Percentiles rank a stretch among this genome's conserved stretches.
phyloP scores from a whole-genome alignment of 331 rosid genomes.

The Acacia concinna region DNA sequence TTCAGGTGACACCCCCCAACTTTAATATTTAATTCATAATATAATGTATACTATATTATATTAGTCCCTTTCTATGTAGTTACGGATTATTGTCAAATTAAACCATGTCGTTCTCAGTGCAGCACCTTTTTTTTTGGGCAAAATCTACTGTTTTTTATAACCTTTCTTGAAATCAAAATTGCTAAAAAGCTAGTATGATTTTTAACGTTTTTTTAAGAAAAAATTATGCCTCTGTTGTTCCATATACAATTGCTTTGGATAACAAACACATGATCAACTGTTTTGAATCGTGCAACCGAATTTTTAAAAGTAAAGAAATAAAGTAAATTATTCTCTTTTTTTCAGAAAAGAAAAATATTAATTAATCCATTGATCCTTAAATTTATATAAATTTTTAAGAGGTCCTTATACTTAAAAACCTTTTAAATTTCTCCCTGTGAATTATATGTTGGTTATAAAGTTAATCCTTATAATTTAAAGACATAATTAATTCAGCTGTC shows the following conservation, averaged over 20 bases:
- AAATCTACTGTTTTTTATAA: not conserved
- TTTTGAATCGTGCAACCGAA: conserved; percentile 1
- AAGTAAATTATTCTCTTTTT: not conserved
- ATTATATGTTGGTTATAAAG: not conserved
- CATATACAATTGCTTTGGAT: not conserved
- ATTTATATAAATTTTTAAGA: too few species aligned
- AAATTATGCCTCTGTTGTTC: conserved; percentile 1
- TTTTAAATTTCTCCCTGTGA: too few species aligned
- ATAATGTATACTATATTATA: not conserved
- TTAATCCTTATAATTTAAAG: not conserved
- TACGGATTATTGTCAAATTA: conserved; percentile 10
- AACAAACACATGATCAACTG: not conserved
- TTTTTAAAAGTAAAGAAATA: not conserved
- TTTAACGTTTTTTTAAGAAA: not conserved
- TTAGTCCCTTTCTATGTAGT: not conserved
- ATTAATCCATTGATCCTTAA: not conserved
- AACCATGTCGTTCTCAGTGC: conserved; percentile 25
- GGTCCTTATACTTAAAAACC: not conserved
- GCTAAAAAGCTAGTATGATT: not conserved
- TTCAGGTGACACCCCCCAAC: conserved; percentile 22
- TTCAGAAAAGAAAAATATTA: too few species aligned
- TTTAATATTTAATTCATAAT: conserved; percentile 4
- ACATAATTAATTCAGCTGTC: too few species aligned
- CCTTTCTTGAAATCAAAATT: not conserved
- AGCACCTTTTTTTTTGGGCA: conserved; percentile 15